Base-by-base conservation (phyloP, 1,139 yeast species). In the Scheffersomyces insectosa region DNA sequence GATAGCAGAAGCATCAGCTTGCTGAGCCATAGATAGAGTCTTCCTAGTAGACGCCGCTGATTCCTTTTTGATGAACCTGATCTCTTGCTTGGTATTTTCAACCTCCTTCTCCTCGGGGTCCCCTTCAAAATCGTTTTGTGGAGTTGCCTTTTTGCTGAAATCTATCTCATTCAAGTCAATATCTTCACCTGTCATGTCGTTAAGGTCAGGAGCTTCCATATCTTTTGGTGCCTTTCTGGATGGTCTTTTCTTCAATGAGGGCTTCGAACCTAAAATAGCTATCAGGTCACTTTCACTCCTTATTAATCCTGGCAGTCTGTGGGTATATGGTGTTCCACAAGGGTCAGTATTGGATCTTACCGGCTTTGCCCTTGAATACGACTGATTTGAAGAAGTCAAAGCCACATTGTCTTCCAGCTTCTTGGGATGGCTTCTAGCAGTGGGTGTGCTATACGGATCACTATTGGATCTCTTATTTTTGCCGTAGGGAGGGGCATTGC, bases 1-100 rank as follows among this genome's bases (percentile, higher is more conserved):
- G 42, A 89, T 79, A 20, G 96, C 99, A 7, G 91, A 80, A 42
- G 86, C 87, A 62, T 91, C 97, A 0, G 98, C 97, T 55, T 89
- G 95, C 50, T 86, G 86, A 1, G 97, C 96, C 82, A 88, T 82
- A 53, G 86, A 79, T 47, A 93, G 69, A 0, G 97, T 90, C 55
- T 90, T 90, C 56, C 96, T 77, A 0, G 98, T 87, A 39, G 90
- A 82, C 8, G 88, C 85, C 13, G 90, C 82, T 1, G 97, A 85
- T 56, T 89, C 95, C 57, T 89, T 95, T 62, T 91, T 91, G 38
- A 89, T 83, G 60, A 86, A 90, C 47, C 89, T 74, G 49, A 88
- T 86, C 55, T 91, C 91, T 52, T 86, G 87, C 62, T 88, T 89
- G 55, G 93, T 81, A 37, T 84, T 89, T 58, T 89, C 96, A 15